Percentiles rank a stretch among this genome's conserved stretches.
phyloP scores from a whole-genome alignment of 148 eudicot genomes.

The Oxyria digyna region DNA sequence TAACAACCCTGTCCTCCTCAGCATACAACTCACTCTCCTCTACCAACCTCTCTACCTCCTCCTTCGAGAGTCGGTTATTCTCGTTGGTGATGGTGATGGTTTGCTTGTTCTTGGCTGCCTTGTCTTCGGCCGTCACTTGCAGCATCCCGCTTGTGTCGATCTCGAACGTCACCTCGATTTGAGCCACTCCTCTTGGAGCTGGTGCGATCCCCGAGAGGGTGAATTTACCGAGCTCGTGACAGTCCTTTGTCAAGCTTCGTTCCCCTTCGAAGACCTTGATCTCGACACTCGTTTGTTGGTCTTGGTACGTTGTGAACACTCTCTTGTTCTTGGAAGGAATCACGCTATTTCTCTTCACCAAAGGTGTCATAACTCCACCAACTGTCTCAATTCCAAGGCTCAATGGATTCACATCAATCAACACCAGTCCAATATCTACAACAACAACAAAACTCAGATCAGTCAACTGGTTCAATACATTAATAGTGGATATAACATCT shows the following conservation, averaged over 20 bases:
- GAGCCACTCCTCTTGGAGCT: slow-evolving; percentile 6
- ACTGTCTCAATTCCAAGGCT: slow-evolving; percentile 3
- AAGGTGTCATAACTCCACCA: not conserved
- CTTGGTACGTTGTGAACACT: slow-evolving; percentile 5
- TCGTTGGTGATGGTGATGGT: slow-evolving; percentile 1
- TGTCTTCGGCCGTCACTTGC: not conserved
- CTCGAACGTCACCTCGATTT: slow-evolving; percentile 1
- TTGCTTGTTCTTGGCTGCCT: not conserved
- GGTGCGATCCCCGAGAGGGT: not conserved
- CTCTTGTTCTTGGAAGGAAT: not conserved
- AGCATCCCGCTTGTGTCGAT: not conserved
- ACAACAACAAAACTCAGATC: no score
- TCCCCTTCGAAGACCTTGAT: slow-evolving; percentile 4
- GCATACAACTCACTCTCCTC: not conserved
- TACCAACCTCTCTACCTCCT: not conserved
- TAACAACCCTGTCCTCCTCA: not conserved
- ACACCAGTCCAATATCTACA: not conserved
- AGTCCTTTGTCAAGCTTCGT: not conserved
- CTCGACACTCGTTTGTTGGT: not conserved
- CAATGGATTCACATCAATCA: not conserved
- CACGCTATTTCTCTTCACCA: not conserved
- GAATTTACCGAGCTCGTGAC: not conserved
- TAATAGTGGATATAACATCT: no score
- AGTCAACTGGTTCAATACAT: no score
- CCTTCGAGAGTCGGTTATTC: not conserved